Conservation (phyloP, 345 rosid species). For the Eucalyptus cloeziana region DNA sequence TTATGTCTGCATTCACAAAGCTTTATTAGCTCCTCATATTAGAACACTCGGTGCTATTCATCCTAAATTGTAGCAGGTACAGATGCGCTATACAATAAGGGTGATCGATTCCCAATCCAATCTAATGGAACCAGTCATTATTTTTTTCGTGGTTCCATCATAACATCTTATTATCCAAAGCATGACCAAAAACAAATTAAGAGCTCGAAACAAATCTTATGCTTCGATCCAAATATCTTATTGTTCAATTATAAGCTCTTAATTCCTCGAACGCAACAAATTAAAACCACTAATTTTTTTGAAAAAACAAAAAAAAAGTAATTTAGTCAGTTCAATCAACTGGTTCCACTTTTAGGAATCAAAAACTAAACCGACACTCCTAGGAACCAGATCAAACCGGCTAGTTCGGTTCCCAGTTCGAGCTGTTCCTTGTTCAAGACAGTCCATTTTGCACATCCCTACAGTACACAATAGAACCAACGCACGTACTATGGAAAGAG, state of each 20-base stretch:
- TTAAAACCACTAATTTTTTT: no score
- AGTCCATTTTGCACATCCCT: background rate
- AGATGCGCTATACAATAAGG: background rate
- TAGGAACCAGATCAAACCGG: background rate
- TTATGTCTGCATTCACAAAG: background rate
- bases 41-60: background rate
- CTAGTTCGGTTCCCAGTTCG: accelerated
- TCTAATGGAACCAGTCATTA: no score
- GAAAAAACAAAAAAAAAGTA: no score
- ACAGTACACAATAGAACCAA: accelerated
- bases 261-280: no score
- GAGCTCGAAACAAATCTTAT: no score
- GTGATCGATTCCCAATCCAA: background rate
- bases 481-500: background rate
- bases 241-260: no score
- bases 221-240: no score
- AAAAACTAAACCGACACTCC: no score
- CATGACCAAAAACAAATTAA: no score
- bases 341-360: background rate
- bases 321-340: no score
- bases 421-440: background rate
- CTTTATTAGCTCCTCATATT: background rate
- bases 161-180: no score
- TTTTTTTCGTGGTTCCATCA: no score
- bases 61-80: background rate